Evolutionary conservation across 192 early-diverging fungal genomes (phyloP).

Genomic region (Kappamyces sp.): DNA sequence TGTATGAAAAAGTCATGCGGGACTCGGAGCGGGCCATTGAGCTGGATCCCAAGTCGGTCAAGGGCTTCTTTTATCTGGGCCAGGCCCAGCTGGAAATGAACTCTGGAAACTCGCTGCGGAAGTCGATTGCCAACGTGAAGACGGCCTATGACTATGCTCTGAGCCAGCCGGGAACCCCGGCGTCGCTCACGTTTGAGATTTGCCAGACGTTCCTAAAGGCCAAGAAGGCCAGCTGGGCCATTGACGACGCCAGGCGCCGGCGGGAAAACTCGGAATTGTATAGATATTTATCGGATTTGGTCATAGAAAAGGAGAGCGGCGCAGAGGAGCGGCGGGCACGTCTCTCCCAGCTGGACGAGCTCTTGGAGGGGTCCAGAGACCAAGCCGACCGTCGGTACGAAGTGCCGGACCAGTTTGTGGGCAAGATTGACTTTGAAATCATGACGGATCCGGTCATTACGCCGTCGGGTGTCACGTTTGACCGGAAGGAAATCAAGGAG

Average conservation of each 20-base stretch:
- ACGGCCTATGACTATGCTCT: slow-evolving; percentile 13
- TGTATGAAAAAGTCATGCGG: slow-evolving; percentile 45
- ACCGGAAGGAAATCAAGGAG: slow-evolving; percentile 63
- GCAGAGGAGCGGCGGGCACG: slow-evolving; percentile 33
- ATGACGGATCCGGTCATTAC: slow-evolving; percentile 72
- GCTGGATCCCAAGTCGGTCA: slow-evolving; percentile 57
- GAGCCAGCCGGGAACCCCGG: slow-evolving; percentile 2
- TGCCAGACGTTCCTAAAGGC: slow-evolving; percentile 51
- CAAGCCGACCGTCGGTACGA: slow-evolving; percentile 19
- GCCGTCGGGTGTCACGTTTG: slow-evolving; percentile 64
- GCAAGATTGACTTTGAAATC: slow-evolving; percentile 73
- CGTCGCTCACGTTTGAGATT: slow-evolving; percentile 42
- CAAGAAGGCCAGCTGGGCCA: slow-evolving; percentile 65
- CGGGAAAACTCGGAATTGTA: slow-evolving; percentile 51
- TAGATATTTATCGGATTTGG: slow-evolving; percentile 53
- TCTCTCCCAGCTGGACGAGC: slow-evolving; percentile 29
- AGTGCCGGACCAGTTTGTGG: slow-evolving; percentile 58
- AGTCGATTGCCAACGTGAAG: neutral
- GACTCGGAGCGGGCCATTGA: slow-evolving; percentile 66
- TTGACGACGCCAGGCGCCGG: slow-evolving; percentile 46
- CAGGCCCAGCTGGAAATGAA: slow-evolving; percentile 6
- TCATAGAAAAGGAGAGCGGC: slow-evolving; percentile 49
- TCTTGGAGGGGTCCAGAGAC: slow-evolving; percentile 38
- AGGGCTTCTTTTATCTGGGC: slow-evolving; percentile 64
- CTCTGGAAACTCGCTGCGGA: slow-evolving; percentile 2